Base-by-base conservation (phyloP, 2,329 filamentous ascomycete genomes). In the Calonectria ilicicola region DNA sequence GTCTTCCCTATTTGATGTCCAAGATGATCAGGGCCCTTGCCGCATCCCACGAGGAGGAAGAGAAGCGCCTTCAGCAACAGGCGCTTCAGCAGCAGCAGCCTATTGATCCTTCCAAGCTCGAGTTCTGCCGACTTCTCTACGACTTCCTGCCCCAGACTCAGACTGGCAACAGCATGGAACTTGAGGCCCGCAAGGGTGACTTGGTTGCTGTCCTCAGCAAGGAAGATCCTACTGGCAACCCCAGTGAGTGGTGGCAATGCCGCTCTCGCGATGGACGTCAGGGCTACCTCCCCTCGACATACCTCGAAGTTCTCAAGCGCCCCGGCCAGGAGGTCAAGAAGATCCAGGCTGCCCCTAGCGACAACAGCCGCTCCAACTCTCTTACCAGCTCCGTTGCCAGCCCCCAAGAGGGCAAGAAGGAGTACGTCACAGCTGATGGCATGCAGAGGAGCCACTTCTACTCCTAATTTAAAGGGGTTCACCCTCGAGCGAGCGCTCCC, bases 161-260 rank as follows among this genome's bases (percentile, higher is more conserved):
- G 83, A 81, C 83, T n/a, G 85, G 89, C 68, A 81, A 83, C n/a
- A 85, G 89, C 67, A 92, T 98, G 77, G 97, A 99, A 81, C 89
- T 99, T 17, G 92, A 94, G 42, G 96, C 97, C 27, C 96, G 94
- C 86, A 98, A 98, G 87, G 96, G 96, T 72, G 97, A 99, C 79
- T 92, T 98, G 66, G 96, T 99, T 19, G 97, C 97, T 29, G 95
- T 99, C 1, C 89, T 99, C 67, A 93, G 93, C 86, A 98, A 98
- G 86, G 94, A 92, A 21, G 97, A 99, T 80, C 97, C 97, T 0
- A 91, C 96, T 81, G 97, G 97, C 51, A 95, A 97, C 79, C 91
- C 95, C 5, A 97, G 94, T 65, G 96, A 99, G 82, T 99, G 97
- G 97, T 99, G 97, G 97, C 92, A 93, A 76, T 99, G 97, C 85